Conservation (phyloP, 2,329 filamentous ascomycete species). For the Colletotrichum tropicale region DNA sequence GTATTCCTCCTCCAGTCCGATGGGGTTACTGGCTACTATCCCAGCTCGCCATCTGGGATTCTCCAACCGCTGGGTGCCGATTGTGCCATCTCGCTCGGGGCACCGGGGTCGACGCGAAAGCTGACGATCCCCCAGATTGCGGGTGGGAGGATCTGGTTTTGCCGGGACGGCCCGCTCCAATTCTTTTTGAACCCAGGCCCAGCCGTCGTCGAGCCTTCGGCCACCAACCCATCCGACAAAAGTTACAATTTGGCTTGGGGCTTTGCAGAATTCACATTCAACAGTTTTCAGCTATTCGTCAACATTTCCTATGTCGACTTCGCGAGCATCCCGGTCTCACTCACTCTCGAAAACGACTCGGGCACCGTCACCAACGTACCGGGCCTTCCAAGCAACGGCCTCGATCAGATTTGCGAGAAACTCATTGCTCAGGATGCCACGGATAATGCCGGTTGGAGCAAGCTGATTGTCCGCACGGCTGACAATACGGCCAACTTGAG, state of each 20-base stretch:
- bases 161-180: constrained; percentile 60
- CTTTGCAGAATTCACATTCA: constrained; percentile 75
- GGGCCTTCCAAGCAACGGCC: constrained; percentile 52
- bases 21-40: constrained; percentile 69
- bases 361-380: constrained; percentile 49
- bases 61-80: constrained; percentile 58
- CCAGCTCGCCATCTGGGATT: constrained; percentile 57
- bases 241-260: constrained; percentile 69
- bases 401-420: constrained; percentile 47
- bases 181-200: constrained; percentile 76
- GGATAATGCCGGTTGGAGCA: constrained; percentile 57
- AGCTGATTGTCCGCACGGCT: constrained; percentile 49
- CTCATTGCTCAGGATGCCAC: constrained; percentile 48
- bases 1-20: constrained; percentile 69
- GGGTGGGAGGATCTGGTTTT: constrained; percentile 77
- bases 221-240: constrained; percentile 67
- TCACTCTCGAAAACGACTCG: constrained; percentile 53
- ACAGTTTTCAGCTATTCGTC: constrained; percentile 63
- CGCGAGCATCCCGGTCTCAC: constrained; percentile 66
- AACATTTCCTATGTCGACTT: constrained; percentile 82
- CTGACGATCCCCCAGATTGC: constrained; percentile 73
- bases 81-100: constrained; percentile 68
- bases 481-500: constrained; percentile 46
- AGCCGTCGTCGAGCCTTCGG: constrained; percentile 75
- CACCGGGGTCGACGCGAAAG: constrained; percentile 61